Evolutionary conservation across 306 rosid species (phyloP).

Genomic region (Acacia crassicarpa): DNA sequence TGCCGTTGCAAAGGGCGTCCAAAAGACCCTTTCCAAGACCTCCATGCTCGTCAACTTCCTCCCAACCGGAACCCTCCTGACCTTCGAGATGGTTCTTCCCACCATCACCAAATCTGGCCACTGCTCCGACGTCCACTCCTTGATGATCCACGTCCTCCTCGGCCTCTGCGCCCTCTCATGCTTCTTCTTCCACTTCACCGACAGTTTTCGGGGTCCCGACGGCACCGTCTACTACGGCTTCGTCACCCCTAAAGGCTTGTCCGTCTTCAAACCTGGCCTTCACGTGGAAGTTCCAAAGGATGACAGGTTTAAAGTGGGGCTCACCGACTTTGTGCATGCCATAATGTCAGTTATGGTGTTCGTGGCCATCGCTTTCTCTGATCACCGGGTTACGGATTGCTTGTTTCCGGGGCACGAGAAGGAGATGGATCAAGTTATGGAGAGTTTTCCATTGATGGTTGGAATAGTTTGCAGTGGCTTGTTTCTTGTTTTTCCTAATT

Average conservation of each 20-base stretch:
- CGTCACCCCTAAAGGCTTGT: conserved; percentile 61
- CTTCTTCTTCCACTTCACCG: conserved; percentile 82
- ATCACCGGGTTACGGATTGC: conserved; percentile 64
- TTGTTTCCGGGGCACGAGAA: conserved; percentile 62
- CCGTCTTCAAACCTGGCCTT: conserved; percentile 62
- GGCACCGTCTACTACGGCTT: conserved; percentile 66
- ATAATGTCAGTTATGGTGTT: conserved; percentile 79
- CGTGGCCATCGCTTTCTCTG: conserved; percentile 74
- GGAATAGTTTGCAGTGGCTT: conserved; percentile 64
- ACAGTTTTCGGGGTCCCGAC: conserved; percentile 60
- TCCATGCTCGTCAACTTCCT: conserved; percentile 79
- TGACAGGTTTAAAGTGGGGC: conserved; percentile 37
- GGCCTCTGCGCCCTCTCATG: conserved; percentile 61
- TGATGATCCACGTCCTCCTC: conserved; percentile 53
- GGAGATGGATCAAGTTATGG: conserved; percentile 76
- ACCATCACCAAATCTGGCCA: conserved; percentile 57
- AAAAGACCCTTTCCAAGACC: conserved; percentile 68
- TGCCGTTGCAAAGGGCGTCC: conserved; percentile 73
- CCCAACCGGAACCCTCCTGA: conserved; percentile 75
- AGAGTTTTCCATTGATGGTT: conserved; percentile 75
- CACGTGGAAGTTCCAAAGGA: conserved; percentile 51
- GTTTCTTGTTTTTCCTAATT: conserved; percentile 72
- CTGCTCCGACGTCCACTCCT: conserved; percentile 49
- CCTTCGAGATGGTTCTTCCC: conserved; percentile 85
- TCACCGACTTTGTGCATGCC: conserved; percentile 71